phyloP scores from a whole-genome alignment of 1,139 yeast species.

The Casaregolazyma lundiana region DNA sequence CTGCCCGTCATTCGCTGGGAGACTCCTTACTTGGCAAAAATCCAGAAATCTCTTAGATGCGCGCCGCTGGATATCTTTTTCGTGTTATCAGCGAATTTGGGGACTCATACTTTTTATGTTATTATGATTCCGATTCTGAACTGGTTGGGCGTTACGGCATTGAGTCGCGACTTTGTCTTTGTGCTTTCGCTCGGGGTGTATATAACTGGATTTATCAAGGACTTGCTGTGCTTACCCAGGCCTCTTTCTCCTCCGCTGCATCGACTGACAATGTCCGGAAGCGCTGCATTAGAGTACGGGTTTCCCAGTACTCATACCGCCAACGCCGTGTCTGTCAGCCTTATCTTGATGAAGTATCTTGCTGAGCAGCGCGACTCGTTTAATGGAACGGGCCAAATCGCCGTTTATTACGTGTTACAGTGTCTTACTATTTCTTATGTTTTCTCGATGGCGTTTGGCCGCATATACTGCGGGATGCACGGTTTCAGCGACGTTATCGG shows the following conservation, averaged over 20 bases:
- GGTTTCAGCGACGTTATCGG: slow-evolving; percentile 72
- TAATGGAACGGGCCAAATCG: slow-evolving; percentile 9
- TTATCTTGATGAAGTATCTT: slow-evolving; percentile 40
- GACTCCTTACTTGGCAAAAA: slow-evolving; percentile 51
- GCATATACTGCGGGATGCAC: slow-evolving; percentile 97
- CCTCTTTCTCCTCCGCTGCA: slow-evolving; percentile 91
- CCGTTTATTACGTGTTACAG: slow-evolving; percentile 17
- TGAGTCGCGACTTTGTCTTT: slow-evolving; percentile 63
- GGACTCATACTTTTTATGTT: slow-evolving; percentile 91
- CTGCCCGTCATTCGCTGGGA: slow-evolving; percentile 64
- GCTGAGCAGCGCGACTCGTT: slow-evolving; percentile 16
- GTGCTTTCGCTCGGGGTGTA: slow-evolving; percentile 84
- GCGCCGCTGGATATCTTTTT: slow-evolving; percentile 67
- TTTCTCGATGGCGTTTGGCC: slow-evolving; percentile 65
- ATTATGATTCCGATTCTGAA: slow-evolving; percentile 77
- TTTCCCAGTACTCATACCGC: slow-evolving; percentile 93
- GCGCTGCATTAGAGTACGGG: slow-evolving; percentile 90
- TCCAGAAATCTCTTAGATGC: slow-evolving; percentile 52
- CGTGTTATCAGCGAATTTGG: slow-evolving; percentile 85
- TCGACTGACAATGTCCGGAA: slow-evolving; percentile 81
- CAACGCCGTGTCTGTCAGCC: slow-evolving; percentile 77
- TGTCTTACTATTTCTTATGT: slow-evolving; percentile 45
- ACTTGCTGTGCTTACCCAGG: slow-evolving; percentile 82
- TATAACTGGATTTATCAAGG: slow-evolving; percentile 73
- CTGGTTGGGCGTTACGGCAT: slow-evolving; percentile 68